Percentiles rank a stretch among this genome's conserved stretches.
These are phyloP conservation scores for Camptophora hylomeconis DNA, from an alignment of 2,329 filamentous ascomycete species.

Conservation along the genomic window DNA sequence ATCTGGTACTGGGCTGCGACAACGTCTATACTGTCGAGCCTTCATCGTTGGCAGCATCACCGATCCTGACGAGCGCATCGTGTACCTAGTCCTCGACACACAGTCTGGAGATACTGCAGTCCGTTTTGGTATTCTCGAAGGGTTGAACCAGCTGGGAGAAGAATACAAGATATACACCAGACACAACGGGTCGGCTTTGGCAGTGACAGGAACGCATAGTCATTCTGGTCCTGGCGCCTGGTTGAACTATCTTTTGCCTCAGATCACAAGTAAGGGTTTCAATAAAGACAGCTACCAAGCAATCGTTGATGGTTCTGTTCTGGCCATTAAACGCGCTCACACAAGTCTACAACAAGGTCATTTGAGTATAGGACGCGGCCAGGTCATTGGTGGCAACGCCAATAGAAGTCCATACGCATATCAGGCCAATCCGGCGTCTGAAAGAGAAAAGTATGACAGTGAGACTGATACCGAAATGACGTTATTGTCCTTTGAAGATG, in stretches of 20 bases:
- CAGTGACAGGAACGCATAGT: slow-evolving; percentile 84
- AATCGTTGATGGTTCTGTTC: slow-evolving; percentile 71
- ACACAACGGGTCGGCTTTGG: slow-evolving; percentile 73
- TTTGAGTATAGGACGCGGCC: slow-evolving; percentile 55
- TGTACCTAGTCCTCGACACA: slow-evolving; percentile 79
- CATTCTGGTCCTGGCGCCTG: slow-evolving; percentile 86
- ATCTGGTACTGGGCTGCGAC: slow-evolving; percentile 68
- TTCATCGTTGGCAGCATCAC: slow-evolving; percentile 68
- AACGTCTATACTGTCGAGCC: slow-evolving; percentile 75
- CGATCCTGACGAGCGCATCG: slow-evolving; percentile 56
- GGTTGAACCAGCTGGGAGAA: slow-evolving; percentile 52
- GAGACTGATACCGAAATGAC: slow-evolving; percentile 67
- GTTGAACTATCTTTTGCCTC: slow-evolving; percentile 87
- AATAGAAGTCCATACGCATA: slow-evolving; percentile 85
- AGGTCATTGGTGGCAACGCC: slow-evolving; percentile 65
- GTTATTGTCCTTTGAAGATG: slow-evolving; percentile 62
- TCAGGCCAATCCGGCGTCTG: slow-evolving; percentile 65
- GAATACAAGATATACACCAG: slow-evolving; percentile 64
- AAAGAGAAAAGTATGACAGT: slow-evolving; percentile 54
- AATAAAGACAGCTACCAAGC: slow-evolving; percentile 76
- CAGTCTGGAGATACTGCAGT: slow-evolving; percentile 82
- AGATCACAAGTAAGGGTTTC: slow-evolving; percentile 80
- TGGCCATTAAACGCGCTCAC: slow-evolving; percentile 74
- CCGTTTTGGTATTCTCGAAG: slow-evolving; percentile 72
- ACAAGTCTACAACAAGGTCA: slow-evolving; percentile 55